Percentiles rank a stretch among this genome's conserved stretches.
These are phyloP conservation scores for Calycina herbarum DNA, from an alignment of 2,329 filamentous ascomycete species.

Conservation along the genomic window DNA sequence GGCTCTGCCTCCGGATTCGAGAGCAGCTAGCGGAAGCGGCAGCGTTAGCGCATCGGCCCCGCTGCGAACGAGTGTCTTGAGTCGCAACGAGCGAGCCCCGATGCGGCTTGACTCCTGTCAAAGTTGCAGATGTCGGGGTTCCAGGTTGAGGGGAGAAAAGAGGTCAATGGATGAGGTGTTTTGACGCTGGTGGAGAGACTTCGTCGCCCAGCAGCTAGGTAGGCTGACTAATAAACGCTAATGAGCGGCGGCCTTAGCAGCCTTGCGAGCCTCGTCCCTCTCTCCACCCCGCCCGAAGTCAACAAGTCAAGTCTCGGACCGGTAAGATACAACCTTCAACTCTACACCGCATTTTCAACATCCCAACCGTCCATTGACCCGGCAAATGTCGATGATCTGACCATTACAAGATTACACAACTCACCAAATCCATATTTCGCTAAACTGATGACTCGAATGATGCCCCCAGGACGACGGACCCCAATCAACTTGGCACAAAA, in stretches of 20 bases:
- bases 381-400: neutral
- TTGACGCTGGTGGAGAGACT: neutral
- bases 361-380: neutral
- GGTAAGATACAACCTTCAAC: neutral
- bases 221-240: neutral
- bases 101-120: neutral
- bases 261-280: neutral
- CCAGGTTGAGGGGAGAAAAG: neutral
- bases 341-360: conserved; percentile 2
- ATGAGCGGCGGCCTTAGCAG: neutral
- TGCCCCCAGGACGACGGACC: neutral
- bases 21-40: neutral
- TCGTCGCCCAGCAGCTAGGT: too few species aligned
- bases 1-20: neutral
- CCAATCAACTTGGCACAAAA: neutral
- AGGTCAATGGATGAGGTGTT: neutral
- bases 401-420: neutral
- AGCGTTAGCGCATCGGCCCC: neutral
- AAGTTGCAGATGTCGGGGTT: neutral
- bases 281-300: neutral
- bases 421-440: neutral
- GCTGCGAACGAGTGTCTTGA: neutral
- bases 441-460: neutral
- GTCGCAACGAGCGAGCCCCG: neutral
- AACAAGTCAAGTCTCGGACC: neutral